Evolutionary conservation across 106 monocot genomes (phyloP).

Genomic region (Platanthera zijinensis): DNA sequence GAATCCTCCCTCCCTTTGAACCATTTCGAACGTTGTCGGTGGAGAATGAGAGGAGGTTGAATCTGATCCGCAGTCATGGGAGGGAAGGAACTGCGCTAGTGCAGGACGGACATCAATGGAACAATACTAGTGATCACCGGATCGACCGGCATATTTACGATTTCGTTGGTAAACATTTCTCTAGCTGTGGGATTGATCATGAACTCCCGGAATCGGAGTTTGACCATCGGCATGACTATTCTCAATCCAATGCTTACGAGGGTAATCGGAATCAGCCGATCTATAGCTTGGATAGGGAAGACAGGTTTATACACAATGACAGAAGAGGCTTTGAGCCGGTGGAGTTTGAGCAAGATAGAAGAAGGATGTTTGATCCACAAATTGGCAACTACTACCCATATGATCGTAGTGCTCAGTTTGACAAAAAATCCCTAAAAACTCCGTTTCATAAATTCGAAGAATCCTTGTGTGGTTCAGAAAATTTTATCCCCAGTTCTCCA

Average conservation of each 20-base stretch:
- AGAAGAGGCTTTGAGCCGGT: conserved; percentile 8
- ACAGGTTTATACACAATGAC: conserved; percentile 4
- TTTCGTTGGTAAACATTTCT: neutral
- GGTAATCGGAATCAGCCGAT: conserved; percentile 1
- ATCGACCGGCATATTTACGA: neutral
- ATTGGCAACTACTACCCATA: neutral
- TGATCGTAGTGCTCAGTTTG: neutral
- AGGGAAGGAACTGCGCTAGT: conserved; percentile 2
- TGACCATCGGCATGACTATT: neutral
- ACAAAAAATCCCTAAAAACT: neutral
- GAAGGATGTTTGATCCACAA: neutral
- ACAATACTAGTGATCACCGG: neutral
- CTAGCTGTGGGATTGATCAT: neutral
- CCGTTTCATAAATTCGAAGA: conserved; percentile 2
- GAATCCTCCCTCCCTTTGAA: conserved; percentile 8
- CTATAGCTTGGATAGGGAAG: neutral
- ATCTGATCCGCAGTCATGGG: conserved; percentile 62
- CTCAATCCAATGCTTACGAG: neutral
- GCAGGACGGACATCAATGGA: neutral
- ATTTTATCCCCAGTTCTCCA: neutral
- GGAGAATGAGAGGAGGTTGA: conserved; percentile 62
- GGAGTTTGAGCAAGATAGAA: conserved; percentile 8
- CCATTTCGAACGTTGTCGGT: neutral
- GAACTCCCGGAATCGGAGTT: neutral
- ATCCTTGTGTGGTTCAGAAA: neutral